These are phyloP conservation scores for Physaria fendleri DNA, from an alignment of 345 rosid genomes.

Conservation along the genomic window DNA sequence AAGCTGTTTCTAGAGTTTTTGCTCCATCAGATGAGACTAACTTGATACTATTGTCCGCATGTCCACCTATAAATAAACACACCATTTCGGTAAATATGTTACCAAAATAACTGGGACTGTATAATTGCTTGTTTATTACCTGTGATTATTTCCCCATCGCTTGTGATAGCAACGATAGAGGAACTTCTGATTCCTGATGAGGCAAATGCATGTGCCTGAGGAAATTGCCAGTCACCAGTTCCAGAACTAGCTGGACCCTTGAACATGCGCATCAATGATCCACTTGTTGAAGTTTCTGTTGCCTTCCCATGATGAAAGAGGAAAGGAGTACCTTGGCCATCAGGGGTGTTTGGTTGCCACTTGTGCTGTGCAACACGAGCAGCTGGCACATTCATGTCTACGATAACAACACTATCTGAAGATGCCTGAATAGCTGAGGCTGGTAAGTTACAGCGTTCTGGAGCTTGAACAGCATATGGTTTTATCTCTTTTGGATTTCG, in stretches of 20 bases:
- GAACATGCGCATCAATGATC: constrained; percentile 85
- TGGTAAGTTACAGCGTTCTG: constrained; percentile 94
- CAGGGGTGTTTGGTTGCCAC: constrained; percentile 98
- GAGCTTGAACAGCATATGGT: constrained; percentile 63
- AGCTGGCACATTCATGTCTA: constrained; percentile 83
- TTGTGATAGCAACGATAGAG: constrained; percentile 69
- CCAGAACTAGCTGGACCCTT: constrained; percentile 63
- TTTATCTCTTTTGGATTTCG: constrained; percentile 82
- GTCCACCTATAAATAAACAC: constrained; percentile 58
- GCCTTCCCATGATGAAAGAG: constrained; percentile 89
- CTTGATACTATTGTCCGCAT: constrained; percentile 88
- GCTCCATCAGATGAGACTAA: constrained; percentile 84
- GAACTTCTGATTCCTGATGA: constrained; percentile 78
- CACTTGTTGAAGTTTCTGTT: constrained; percentile 51
- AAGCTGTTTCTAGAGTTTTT: constrained; percentile 78
- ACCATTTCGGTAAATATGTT: background rate
- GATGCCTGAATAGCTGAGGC: constrained; percentile 91
- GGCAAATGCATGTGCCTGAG: constrained; percentile 88
- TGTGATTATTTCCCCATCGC: constrained; percentile 76
- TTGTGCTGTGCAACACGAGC: constrained; percentile 85
- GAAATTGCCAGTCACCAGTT: constrained; percentile 70
- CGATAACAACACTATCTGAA: constrained; percentile 67
- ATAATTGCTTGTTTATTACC: constrained; percentile 37
- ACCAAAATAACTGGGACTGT: constrained; percentile 4
- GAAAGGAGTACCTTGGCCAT: constrained; percentile 91